phyloP scores from a whole-genome alignment of 768 basidiomycete species.

The Serendipita sp. region DNA sequence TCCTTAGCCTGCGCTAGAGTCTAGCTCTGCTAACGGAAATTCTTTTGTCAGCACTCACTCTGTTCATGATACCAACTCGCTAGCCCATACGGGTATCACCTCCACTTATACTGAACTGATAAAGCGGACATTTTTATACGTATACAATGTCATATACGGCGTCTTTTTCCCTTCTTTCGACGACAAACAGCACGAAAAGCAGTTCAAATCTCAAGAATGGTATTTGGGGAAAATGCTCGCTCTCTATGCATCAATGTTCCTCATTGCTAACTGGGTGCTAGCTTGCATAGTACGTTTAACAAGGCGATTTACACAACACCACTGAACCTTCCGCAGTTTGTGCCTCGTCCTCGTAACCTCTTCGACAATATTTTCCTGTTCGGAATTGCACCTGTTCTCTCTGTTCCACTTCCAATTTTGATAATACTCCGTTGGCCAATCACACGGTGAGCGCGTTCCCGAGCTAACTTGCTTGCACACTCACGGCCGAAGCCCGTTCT shows the following conservation, averaged over 20 bases:
- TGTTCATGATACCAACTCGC: constrained; percentile 1
- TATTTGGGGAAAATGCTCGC: constrained; percentile 51
- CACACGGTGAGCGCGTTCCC: neutral
- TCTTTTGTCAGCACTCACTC: neutral
- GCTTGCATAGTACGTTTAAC: constrained; percentile 15
- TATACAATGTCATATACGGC: constrained; percentile 37
- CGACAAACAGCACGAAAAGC: constrained; percentile 38
- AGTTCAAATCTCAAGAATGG: constrained; percentile 53
- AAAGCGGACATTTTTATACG: constrained; percentile 32
- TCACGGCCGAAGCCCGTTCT: constrained; percentile 41
- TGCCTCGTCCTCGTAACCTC: constrained; percentile 28
- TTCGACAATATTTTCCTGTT: constrained; percentile 50
- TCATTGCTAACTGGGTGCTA: constrained; percentile 54
- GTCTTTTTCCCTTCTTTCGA: constrained; percentile 49
- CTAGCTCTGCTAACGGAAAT: neutral
- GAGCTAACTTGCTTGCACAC: constrained; percentile 54
- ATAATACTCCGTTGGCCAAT: neutral
- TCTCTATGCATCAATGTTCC: constrained; percentile 46
- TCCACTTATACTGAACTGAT: constrained; percentile 4
- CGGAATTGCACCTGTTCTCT: constrained; percentile 42
- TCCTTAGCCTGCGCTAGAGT: constrained; percentile 9
- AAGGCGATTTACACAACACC: neutral
- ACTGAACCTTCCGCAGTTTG: constrained; percentile 24
- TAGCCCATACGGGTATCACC: constrained; percentile 6
- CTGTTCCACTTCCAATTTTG: constrained; percentile 34